Percentiles rank a stretch among this genome's conserved stretches.
Conservation (phyloP, 257 asterid genomes). For the Coffea eugenioides region DNA sequence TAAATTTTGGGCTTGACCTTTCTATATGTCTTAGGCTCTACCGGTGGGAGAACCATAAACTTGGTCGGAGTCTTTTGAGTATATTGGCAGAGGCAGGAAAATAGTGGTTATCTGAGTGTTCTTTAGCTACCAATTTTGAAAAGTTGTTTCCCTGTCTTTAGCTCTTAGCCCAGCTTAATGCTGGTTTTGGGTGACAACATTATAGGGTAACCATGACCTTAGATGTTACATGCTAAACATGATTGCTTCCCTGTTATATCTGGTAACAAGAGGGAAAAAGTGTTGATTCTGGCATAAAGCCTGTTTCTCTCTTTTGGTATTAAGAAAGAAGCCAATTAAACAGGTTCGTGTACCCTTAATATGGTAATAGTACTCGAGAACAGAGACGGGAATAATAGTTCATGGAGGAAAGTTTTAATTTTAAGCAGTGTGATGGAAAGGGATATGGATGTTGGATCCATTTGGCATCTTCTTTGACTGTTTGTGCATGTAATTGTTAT, state of each 20-base stretch:
- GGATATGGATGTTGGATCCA: too few species aligned
- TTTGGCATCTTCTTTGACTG: neutral
- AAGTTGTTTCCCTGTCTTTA: neutral
- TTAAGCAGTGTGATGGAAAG: neutral
- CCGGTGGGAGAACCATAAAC: neutral
- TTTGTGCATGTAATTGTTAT: neutral
- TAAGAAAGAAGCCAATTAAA: neutral
- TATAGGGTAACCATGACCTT: neutral
- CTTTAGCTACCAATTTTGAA: neutral
- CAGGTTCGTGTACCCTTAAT: neutral
- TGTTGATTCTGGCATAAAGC: neutral
- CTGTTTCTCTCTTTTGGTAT: neutral
- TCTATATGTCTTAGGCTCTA: neutral
- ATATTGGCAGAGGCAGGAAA: neutral
- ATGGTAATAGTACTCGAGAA: neutral
- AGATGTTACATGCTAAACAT: neutral
- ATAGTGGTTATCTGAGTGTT: too few species aligned
- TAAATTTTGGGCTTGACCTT: neutral
- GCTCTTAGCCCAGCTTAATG: neutral
- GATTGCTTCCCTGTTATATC: neutral
- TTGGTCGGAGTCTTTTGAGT: too few species aligned
- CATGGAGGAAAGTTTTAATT: neutral
- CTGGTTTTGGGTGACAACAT: neutral
- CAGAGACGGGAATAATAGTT: too few species aligned
- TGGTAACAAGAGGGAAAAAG: neutral